phyloP scores from a whole-genome alignment of 306 rosid species.

The Delonix regia region DNA sequence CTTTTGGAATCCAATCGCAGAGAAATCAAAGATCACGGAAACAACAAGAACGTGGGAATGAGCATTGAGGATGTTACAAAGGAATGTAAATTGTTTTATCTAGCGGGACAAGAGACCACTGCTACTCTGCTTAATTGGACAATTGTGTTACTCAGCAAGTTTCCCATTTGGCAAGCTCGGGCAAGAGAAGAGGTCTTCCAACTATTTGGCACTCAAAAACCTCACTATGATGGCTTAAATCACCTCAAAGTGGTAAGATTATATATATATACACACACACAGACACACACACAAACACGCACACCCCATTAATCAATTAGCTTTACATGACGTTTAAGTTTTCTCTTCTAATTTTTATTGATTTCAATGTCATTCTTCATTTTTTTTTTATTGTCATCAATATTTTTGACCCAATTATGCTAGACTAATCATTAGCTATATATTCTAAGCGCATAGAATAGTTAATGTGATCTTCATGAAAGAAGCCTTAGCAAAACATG shows the following conservation, averaged over 20 bases:
- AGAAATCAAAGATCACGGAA: background rate
- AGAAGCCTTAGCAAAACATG: no score
- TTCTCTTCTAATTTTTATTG: no score
- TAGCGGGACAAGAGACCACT: conserved; percentile 48
- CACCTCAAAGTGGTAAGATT: conserved; percentile 19
- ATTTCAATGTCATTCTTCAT: no score
- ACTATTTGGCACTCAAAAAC: conserved; percentile 28
- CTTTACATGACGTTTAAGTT: no score
- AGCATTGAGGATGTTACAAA: conserved; percentile 32
- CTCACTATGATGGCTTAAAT: conserved; percentile 26
- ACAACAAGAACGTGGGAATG: conserved; percentile 20
- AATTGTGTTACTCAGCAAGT: conserved; percentile 20
- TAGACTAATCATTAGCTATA: no score
- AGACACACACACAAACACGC: background rate
- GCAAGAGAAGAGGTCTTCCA: conserved; percentile 39
- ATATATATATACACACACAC: background rate
- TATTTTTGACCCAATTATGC: no score
- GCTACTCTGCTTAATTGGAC: conserved; percentile 40
- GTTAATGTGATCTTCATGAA: no score
- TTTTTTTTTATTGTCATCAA: no score
- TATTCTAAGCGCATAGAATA: no score
- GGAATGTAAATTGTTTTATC: conserved; percentile 46
- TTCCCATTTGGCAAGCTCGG: conserved; percentile 37
- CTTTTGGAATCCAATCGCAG: conserved; percentile 4
- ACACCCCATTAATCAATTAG: no score